These are phyloP conservation scores for Cryomyces minteri DNA, from an alignment of 495 filamentous ascomycete genomes.

Conservation along the genomic window DNA sequence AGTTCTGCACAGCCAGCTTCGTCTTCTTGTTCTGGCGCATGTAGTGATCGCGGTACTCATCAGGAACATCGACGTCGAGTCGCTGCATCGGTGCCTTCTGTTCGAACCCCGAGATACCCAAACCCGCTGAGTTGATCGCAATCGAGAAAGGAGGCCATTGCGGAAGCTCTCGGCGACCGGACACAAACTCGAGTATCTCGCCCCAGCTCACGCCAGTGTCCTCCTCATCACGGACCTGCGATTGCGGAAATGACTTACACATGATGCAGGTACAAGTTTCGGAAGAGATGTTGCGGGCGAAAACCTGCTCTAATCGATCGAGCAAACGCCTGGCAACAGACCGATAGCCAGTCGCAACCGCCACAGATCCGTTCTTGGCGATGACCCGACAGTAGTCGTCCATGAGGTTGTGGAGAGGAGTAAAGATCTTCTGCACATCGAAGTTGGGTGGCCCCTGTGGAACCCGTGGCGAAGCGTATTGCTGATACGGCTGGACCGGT, in stretches of 20 bases:
- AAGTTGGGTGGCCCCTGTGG: conserved; percentile 6
- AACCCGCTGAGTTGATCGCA: conserved; percentile 27
- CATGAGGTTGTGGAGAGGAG: conserved; percentile 58
- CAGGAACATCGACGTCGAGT: conserved; percentile 79
- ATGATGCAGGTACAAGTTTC: conserved; percentile 66
- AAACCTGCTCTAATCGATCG: conserved; percentile 86
- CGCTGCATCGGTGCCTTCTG: conserved; percentile 51
- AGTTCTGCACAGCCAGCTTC: conserved; percentile 62
- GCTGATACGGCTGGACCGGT: conserved; percentile 19
- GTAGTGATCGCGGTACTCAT: conserved; percentile 78
- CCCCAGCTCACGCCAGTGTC: conserved; percentile 77
- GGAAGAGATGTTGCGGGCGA: conserved; percentile 73
- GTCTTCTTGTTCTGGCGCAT: conserved; percentile 77
- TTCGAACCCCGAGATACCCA: conserved; percentile 31
- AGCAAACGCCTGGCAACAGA: conserved; percentile 83
- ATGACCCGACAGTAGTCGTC: conserved; percentile 76
- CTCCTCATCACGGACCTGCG: conserved; percentile 23
- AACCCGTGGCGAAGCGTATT: conserved; percentile 24
- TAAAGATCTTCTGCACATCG: conserved; percentile 51
- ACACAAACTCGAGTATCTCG: conserved; percentile 83
- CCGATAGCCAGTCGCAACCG: conserved; percentile 88
- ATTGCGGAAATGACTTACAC: conserved; percentile 32
- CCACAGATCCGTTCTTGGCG: conserved; percentile 65
- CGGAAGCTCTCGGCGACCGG: conserved; percentile 68
- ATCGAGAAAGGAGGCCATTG: conserved; percentile 75